Percentiles rank a stretch among this genome's conserved stretches.
Evolutionary conservation across 2,329 filamentous ascomycete species (phyloP).

Genomic region (Mycosphaerella sp.): DNA sequence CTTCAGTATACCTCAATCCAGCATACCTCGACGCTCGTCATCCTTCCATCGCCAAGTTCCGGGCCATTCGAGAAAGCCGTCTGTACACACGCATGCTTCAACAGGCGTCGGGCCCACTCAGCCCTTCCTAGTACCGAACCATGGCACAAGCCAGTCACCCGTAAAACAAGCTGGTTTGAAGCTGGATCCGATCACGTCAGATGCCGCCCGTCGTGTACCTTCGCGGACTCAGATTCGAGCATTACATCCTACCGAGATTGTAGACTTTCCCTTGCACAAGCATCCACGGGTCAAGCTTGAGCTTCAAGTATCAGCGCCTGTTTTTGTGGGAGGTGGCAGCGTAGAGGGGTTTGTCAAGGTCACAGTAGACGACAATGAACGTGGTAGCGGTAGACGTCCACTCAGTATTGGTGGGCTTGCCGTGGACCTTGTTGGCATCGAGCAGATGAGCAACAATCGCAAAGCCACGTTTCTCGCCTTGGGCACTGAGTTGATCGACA

Average conservation of each 20-base stretch:
- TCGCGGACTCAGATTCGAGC: constrained; percentile 46
- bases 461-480: constrained; percentile 47
- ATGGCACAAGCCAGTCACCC: constrained; percentile 45
- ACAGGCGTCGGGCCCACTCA: constrained; percentile 5
- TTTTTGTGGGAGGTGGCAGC: constrained; percentile 51
- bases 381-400: constrained; percentile 38
- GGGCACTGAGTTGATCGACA: constrained; percentile 47
- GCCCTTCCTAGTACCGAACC: constrained; percentile 37
- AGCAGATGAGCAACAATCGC: constrained; percentile 44
- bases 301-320: constrained; percentile 44
- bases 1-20: constrained; percentile 42
- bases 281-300: constrained; percentile 47
- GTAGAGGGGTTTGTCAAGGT: constrained; percentile 48
- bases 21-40: constrained; percentile 43
- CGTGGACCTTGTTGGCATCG: constrained; percentile 48
- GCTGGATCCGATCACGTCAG: constrained; percentile 40
- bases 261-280: constrained; percentile 44
- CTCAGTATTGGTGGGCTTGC: constrained; percentile 46
- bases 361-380: constrained; percentile 43
- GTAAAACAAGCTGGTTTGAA: constrained; percentile 40
- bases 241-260: constrained; percentile 42
- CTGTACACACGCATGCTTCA: constrained; percentile 14
- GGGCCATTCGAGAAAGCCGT: constrained; percentile 20
- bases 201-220: constrained; percentile 39
- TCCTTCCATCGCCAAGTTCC: constrained; percentile 28